Evolutionary conservation across 306 rosid genomes (phyloP).

Genomic region (Prinsepia uniflora): DNA sequence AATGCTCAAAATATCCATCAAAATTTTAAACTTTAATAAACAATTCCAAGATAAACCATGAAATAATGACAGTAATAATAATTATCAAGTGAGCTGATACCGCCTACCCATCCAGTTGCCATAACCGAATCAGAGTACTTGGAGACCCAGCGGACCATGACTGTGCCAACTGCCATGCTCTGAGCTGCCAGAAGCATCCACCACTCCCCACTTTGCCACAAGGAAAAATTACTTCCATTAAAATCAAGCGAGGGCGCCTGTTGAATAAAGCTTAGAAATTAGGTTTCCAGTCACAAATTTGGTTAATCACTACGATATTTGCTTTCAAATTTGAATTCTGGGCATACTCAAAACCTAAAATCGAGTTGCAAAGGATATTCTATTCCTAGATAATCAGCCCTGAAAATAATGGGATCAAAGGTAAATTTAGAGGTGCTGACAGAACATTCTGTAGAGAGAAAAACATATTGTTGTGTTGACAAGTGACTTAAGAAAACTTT

Average conservation of each 20-base stretch:
- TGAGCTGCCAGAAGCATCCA: conserved; percentile 99
- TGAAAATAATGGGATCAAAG: too few species aligned
- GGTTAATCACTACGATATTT: too few species aligned
- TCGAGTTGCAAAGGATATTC: too few species aligned
- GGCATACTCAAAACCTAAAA: too few species aligned
- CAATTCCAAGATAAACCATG: conserved; percentile 11
- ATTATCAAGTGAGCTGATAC: conserved; percentile 17
- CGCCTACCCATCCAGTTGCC: conserved; percentile 97
- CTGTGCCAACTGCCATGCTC: conserved; percentile 97
- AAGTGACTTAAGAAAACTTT: too few species aligned
- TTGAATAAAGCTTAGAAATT: not conserved
- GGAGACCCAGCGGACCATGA: conserved; percentile 98
- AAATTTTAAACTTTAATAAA: not conserved
- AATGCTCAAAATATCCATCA: not conserved
- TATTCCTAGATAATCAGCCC: too few species aligned
- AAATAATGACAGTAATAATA: not conserved
- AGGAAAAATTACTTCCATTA: conserved; percentile 61
- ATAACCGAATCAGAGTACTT: conserved; percentile 90
- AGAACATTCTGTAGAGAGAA: too few species aligned
- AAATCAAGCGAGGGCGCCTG: conserved; percentile 49
- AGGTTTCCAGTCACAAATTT: too few species aligned
- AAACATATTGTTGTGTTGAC: too few species aligned
- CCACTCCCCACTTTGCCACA: conserved; percentile 99
- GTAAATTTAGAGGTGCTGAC: too few species aligned
- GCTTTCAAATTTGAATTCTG: too few species aligned